A percentile compares a stretch with the other conserved stretches of the same genome.
These are phyloP conservation scores for Evernia prunastri DNA, from an alignment of 495 filamentous ascomycete genomes.

Conservation along the genomic window DNA sequence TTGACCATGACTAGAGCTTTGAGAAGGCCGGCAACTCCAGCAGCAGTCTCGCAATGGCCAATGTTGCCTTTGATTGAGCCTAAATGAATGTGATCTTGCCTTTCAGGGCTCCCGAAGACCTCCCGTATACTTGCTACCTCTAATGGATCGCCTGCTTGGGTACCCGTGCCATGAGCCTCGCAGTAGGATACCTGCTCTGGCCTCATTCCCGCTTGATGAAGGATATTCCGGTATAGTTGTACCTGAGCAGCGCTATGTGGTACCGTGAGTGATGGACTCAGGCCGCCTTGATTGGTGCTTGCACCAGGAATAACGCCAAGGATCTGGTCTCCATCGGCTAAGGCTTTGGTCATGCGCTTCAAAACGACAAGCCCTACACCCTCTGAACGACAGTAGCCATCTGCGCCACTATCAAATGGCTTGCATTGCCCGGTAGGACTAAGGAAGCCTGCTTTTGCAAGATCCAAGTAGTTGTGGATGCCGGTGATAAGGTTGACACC, in stretches of 20 bases:
- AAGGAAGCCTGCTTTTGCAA: conserved; percentile 34
- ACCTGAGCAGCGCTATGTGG: conserved; percentile 32
- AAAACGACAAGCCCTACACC: conserved; percentile 60
- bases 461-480: conserved; percentile 32
- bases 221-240: conserved; percentile 25
- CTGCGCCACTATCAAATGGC: conserved; percentile 61
- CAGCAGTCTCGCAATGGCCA: conserved; percentile 35
- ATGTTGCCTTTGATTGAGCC: conserved; percentile 38
- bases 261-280: conserved; percentile 63
- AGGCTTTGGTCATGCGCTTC: conserved; percentile 57
- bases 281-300: conserved; percentile 59
- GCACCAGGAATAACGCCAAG: conserved; percentile 56
- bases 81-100: conserved; percentile 37
- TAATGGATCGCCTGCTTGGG: conserved; percentile 31
- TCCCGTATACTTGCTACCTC: conserved; percentile 32
- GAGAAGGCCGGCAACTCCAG: conserved; percentile 31
- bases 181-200: conserved; percentile 27
- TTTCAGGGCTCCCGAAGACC: conserved; percentile 36
- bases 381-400: conserved; percentile 71
- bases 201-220: conserved; percentile 17
- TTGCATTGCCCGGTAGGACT: conserved; percentile 51
- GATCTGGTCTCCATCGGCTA: conserved; percentile 56
- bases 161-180: conserved; percentile 38
- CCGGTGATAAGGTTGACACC: conserved; percentile 40
- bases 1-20: conserved; percentile 34